A percentile compares a stretch with the other conserved stretches of the same genome.
Conservation (phyloP, 768 basidiomycete species). For the Leccinum arenicola region DNA sequence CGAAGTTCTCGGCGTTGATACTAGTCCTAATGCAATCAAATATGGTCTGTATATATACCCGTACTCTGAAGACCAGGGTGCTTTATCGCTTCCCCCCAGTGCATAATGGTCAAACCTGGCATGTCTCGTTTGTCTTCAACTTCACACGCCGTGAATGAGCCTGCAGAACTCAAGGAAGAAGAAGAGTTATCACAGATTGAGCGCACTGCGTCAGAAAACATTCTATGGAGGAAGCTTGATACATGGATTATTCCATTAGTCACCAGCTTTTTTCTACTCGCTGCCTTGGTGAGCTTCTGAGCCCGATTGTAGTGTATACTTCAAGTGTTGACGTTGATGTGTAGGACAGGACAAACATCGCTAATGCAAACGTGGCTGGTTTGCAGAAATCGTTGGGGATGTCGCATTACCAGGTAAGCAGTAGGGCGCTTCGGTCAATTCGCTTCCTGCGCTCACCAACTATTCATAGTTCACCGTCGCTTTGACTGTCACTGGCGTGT, state of each 20-base stretch:
- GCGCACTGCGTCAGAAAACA: conserved; percentile 29
- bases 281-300: conserved; percentile 43
- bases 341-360: conserved; percentile 45
- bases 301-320: background rate
- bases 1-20: no score
- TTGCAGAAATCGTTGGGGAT: conserved; percentile 47
- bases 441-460: background rate
- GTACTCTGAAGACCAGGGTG: background rate
- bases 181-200: conserved; percentile 8
- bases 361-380: conserved; percentile 60
- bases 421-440: background rate
- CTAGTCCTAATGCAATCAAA: no score
- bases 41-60: background rate
- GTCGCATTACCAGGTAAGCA: conserved; percentile 26
- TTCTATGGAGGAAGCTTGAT: conserved; percentile 51
- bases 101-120: background rate
- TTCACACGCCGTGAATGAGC: background rate
- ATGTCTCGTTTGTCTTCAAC: background rate
- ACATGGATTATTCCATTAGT: conserved; percentile 46
- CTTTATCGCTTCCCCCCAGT: background rate
- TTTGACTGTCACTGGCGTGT: conserved; percentile 31
- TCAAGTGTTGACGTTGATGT: background rate
- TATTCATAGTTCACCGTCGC: conserved; percentile 32
- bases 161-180: background rate
- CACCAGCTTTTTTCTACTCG: conserved; percentile 47